Conservation (phyloP, 1,139 yeast species). For the Geotrichum australiense region DNA sequence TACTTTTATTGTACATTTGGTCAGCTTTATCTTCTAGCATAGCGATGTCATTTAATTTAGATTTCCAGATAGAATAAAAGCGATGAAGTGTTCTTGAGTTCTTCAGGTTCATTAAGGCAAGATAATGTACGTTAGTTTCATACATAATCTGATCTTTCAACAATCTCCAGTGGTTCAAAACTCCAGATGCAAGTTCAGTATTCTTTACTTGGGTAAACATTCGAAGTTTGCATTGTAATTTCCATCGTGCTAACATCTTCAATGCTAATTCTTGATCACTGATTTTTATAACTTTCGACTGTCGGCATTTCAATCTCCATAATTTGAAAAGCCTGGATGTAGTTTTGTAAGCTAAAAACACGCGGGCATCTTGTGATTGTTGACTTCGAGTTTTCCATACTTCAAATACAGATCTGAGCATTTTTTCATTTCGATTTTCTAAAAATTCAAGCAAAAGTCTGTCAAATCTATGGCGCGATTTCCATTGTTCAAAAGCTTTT, state of each 20-base stretch:
- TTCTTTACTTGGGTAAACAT: slow-evolving; percentile 3
- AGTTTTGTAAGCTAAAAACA: no score
- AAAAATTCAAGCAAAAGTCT: background rate
- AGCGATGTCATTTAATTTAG: background rate
- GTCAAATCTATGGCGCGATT: slow-evolving; percentile 5
- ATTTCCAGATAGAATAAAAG: slow-evolving; percentile 4
- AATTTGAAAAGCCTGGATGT: slow-evolving; percentile 6
- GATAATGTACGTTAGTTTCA: background rate
- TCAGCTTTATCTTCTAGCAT: slow-evolving; percentile 1
- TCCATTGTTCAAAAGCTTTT: slow-evolving; percentile 10
- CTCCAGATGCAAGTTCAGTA: slow-evolving; percentile 7
- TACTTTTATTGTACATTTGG: slow-evolving; percentile 7
- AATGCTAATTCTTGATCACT: slow-evolving; percentile 5
- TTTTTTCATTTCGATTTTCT: background rate
- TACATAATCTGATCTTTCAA: background rate
- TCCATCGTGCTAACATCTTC: slow-evolving; percentile 8
- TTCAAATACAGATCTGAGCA: background rate
- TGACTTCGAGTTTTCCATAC: slow-evolving; percentile 9
- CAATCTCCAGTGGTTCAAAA: slow-evolving; percentile 8
- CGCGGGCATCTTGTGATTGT: slow-evolving; percentile 9
- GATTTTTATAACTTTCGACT: background rate
- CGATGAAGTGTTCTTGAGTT: background rate
- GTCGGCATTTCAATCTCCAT: slow-evolving; percentile 10
- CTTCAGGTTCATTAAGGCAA: background rate
- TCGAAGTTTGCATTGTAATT: slow-evolving; percentile 1